A percentile compares a stretch with the other conserved stretches of the same genome.
phyloP scores from a whole-genome alignment of 2,329 filamentous ascomycete genomes.

The Zalaria sp. region DNA sequence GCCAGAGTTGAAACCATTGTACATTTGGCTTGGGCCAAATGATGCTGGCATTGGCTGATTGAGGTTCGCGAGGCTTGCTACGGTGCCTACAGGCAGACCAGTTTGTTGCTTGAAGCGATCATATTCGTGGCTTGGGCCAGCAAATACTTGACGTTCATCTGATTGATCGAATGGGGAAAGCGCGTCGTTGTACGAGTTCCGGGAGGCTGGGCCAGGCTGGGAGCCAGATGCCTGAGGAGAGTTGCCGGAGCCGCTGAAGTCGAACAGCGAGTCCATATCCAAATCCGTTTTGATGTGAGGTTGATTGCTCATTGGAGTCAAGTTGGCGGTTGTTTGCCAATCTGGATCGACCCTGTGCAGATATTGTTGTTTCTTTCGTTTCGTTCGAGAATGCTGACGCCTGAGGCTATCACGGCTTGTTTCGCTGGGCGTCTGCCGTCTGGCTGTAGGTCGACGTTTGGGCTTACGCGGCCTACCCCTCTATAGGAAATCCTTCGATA shows the following conservation, averaged over 20 bases:
- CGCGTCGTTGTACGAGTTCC: slow-evolving; percentile 11
- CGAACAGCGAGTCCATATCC: slow-evolving; percentile 26
- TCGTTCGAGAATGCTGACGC: too few relatives aligned
- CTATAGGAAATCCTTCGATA: too few relatives aligned
- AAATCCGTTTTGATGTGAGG: slow-evolving; percentile 20
- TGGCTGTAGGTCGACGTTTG: too few relatives aligned
- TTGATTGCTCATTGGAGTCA: slow-evolving; percentile 8
- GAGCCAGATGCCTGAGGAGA: slow-evolving; percentile 15
- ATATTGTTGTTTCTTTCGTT: too few relatives aligned
- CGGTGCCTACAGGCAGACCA: slow-evolving; percentile 71
- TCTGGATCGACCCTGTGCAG: too few relatives aligned
- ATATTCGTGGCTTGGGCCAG: slow-evolving; percentile 77
- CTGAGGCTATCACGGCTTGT: too few relatives aligned
- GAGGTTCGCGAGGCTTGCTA: slow-evolving; percentile 66
- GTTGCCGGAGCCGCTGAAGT: slow-evolving; percentile 19
- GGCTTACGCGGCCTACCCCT: too few relatives aligned
- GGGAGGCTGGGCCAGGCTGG: slow-evolving; percentile 8
- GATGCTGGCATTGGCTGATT: slow-evolving; percentile 31
- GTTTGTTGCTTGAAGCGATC: slow-evolving; percentile 93
- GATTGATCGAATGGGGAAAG: slow-evolving; percentile 16
- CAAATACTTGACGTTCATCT: slow-evolving; percentile 21
- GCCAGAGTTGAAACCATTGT: slow-evolving; percentile 41
- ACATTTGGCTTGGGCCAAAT: slow-evolving; percentile 45
- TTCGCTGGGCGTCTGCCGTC: too few relatives aligned
- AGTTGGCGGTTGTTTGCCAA: slow-evolving; percentile 5